Evolutionary conservation across 73 alveolate species (phyloP).

Genomic region (Blepharisma japonicum): DNA sequence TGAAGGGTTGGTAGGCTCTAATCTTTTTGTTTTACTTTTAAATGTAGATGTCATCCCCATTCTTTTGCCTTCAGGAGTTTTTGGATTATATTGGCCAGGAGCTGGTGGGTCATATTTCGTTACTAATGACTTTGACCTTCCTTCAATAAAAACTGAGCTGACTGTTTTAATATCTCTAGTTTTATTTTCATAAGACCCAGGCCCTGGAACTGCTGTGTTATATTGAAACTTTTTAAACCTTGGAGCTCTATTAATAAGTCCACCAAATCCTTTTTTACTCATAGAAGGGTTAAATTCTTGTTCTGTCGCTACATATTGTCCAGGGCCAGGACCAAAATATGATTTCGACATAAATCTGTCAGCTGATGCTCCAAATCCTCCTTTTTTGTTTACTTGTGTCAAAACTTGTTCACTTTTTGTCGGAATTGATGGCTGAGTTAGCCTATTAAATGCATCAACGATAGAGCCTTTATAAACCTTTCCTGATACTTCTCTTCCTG

Average conservation of each 20-base stretch:
- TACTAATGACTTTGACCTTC: neutral
- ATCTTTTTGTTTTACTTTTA: slow-evolving; percentile 15
- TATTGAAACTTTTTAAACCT: slow-evolving; percentile 12
- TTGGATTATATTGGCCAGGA: slow-evolving; percentile 31
- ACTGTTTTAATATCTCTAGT: neutral
- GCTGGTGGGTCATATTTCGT: neutral
- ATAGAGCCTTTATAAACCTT: neutral
- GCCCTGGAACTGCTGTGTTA: slow-evolving; percentile 30
- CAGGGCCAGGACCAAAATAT: slow-evolving; percentile 25
- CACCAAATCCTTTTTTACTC: slow-evolving; percentile 30
- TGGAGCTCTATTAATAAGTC: neutral
- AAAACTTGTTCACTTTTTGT: slow-evolving; percentile 1
- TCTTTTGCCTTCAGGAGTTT: neutral
- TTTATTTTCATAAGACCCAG: slow-evolving; percentile 27
- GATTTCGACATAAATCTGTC: slow-evolving; percentile 6
- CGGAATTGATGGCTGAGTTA: slow-evolving; percentile 10
- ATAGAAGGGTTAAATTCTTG: neutral
- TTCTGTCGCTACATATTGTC: neutral
- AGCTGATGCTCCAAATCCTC: slow-evolving; percentile 18
- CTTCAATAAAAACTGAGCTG: neutral
- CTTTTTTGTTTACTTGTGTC: neutral
- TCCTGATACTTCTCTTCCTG: neutral
- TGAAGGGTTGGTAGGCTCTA: neutral
- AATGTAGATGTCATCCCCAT: neutral
- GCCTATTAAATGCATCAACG: neutral